Conservation (phyloP, 192 early-diverging fungal genomes). For the Borealophlyctis nickersoniae region DNA sequence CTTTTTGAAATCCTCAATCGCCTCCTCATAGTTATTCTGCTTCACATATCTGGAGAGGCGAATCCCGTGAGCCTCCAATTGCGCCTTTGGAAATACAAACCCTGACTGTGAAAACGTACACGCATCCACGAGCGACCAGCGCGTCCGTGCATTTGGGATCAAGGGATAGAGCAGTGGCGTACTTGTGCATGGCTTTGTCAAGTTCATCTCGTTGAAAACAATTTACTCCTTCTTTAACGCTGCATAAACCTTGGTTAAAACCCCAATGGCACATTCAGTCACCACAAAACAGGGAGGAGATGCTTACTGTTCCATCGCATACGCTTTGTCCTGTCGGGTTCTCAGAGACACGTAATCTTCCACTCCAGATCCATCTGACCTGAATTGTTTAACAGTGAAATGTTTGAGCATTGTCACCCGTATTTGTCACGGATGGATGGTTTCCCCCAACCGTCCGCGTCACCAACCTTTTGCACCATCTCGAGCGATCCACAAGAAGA, state of each 20-base stretch:
- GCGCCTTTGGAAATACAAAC: not conserved
- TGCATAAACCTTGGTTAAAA: not conserved
- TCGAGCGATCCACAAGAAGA: constrained; percentile 4
- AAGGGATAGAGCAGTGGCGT: constrained; percentile 11
- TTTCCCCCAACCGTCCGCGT: not conserved
- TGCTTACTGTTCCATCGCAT: constrained; percentile 8
- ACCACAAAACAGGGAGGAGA: not conserved
- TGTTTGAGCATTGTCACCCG: too few relatives aligned
- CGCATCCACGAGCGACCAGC: constrained; percentile 19
- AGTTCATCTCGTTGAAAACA: constrained; percentile 7
- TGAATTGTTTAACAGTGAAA: too few relatives aligned
- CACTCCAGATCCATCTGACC: not conserved
- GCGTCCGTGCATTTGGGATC: constrained; percentile 22
- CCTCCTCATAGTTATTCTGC: constrained; percentile 14
- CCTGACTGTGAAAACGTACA: constrained; percentile 9
- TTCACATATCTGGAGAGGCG: constrained; percentile 4
- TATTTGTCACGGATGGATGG: not conserved
- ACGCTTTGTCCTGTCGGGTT: constrained; percentile 10
- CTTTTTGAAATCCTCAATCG: constrained; percentile 14
- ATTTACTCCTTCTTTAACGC: constrained; percentile 17
- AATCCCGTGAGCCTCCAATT: not conserved
- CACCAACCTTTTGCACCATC: not conserved
- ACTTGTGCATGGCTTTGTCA: constrained; percentile 11
- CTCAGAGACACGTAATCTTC: constrained; percentile 3
- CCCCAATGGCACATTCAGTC: not conserved